Conservation (phyloP, 768 basidiomycete genomes). For the Hygrocybe coccinea region DNA sequence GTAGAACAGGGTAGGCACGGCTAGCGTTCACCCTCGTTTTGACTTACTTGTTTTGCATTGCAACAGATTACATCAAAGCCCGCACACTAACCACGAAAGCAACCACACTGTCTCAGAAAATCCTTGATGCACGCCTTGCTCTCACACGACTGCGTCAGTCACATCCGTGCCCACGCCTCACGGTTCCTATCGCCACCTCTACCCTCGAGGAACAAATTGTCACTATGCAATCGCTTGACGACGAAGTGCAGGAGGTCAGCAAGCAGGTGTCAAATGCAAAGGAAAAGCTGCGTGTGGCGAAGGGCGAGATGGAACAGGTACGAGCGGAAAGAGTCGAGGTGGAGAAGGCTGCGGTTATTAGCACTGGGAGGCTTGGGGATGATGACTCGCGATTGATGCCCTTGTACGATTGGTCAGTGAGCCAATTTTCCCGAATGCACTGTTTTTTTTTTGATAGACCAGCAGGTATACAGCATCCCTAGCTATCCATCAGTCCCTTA, state of each 20-base stretch:
- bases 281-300: conserved; percentile 54
- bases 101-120: conserved; percentile 61
- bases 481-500: conserved; percentile 56
- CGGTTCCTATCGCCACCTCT: conserved; percentile 66
- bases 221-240: conserved; percentile 73
- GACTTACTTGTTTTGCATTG: too few species aligned
- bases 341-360: conserved; percentile 42
- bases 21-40: neutral
- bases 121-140: conserved; percentile 76
- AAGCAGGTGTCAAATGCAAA: conserved; percentile 50
- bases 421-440: neutral
- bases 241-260: conserved; percentile 54
- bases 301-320: conserved; percentile 52
- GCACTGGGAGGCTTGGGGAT: conserved; percentile 53
- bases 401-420: conserved; percentile 63
- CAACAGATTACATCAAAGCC: conserved; percentile 55
- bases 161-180: conserved; percentile 75
- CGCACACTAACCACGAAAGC: conserved; percentile 51
- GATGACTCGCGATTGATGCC: conserved; percentile 64
- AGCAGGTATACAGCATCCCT: conserved; percentile 69
- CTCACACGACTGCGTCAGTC: conserved; percentile 76
- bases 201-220: conserved; percentile 71
- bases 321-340: conserved; percentile 60
- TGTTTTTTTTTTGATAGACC: neutral
- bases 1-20: conserved; percentile 57